These are phyloP conservation scores for Annulohypoxylon truncatum DNA, from an alignment of 2,329 filamentous ascomycete species.

Conservation along the genomic window DNA sequence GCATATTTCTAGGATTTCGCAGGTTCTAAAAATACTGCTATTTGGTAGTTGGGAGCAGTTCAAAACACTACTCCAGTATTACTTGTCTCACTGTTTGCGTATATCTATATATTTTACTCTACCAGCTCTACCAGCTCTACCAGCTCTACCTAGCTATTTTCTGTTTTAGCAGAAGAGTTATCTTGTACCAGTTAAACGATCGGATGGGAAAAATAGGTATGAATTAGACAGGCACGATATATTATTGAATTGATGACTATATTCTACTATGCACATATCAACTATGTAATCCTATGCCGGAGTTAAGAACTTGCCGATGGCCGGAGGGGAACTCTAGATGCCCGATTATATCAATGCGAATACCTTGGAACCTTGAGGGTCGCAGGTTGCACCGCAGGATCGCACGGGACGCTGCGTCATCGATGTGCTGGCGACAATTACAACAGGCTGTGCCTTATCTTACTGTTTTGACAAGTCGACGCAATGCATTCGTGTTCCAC, in stretches of 20 bases:
- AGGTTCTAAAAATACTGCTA: background rate
- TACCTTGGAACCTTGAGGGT: slow-evolving; percentile 4
- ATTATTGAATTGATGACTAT: background rate
- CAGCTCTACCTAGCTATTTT: slow-evolving; percentile 1
- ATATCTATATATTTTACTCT: background rate
- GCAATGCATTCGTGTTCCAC: background rate
- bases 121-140: too few species aligned
- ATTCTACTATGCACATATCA: background rate
- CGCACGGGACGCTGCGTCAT: slow-evolving; percentile 32
- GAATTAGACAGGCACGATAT: background rate
- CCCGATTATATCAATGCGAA: slow-evolving; percentile 7
- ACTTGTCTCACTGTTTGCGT: background rate
- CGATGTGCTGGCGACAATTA: slow-evolving; percentile 26
- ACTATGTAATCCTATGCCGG: background rate
- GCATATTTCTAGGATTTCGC: background rate
- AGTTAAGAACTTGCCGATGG: background rate
- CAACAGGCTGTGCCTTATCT: slow-evolving; percentile 9
- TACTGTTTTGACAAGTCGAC: background rate
- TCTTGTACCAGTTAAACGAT: background rate
- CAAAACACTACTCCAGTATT: background rate
- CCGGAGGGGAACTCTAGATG: slow-evolving; percentile 4
- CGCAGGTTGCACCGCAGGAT: background rate
- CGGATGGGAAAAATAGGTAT: background rate
- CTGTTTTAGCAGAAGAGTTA: background rate
- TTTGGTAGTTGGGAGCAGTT: background rate